Percentiles rank a stretch among this genome's conserved stretches.
These are phyloP conservation scores for Colletotrichum falcatum DNA, from an alignment of 2,329 filamentous ascomycete genomes.

Conservation along the genomic window DNA sequence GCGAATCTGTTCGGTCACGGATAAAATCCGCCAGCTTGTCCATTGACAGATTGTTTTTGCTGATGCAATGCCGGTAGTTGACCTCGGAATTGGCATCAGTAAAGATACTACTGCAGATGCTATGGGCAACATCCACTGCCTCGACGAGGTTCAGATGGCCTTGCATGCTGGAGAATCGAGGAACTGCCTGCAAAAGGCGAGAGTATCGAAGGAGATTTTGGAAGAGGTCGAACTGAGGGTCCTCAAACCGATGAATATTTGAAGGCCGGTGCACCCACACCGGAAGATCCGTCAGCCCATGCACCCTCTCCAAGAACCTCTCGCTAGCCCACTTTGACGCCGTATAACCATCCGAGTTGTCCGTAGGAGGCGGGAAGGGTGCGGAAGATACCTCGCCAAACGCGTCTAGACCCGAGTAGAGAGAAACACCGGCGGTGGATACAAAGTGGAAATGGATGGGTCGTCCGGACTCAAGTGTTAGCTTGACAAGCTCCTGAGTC, in stretches of 20 bases:
- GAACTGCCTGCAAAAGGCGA: not conserved
- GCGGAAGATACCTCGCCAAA: constrained; percentile 32
- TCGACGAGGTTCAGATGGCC: not conserved
- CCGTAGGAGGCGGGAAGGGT: constrained; percentile 39
- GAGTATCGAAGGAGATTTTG: not conserved
- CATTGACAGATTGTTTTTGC: not conserved
- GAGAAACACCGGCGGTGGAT: constrained; percentile 47
- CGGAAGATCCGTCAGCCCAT: constrained; percentile 38
- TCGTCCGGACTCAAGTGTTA: constrained; percentile 41
- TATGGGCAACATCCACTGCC: not conserved
- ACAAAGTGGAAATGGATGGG: constrained; percentile 53
- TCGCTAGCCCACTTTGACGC: constrained; percentile 52
- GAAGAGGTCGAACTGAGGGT: not conserved
- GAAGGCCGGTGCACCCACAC: constrained; percentile 47
- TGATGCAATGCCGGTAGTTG: not conserved
- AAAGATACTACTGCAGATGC: not conserved
- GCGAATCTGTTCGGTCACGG: not conserved
- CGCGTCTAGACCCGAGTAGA: constrained; percentile 5
- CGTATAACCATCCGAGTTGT: constrained; percentile 48
- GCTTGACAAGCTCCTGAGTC: constrained; percentile 46
- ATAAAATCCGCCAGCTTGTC: not conserved
- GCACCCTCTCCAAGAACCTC: constrained; percentile 46
- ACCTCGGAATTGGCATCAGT: not conserved
- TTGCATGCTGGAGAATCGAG: not conserved
- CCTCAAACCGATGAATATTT: not conserved